A percentile compares a stretch with the other conserved stretches of the same genome.
Conservation (phyloP, 768 basidiomycete species). For the Mrakia gelida region DNA sequence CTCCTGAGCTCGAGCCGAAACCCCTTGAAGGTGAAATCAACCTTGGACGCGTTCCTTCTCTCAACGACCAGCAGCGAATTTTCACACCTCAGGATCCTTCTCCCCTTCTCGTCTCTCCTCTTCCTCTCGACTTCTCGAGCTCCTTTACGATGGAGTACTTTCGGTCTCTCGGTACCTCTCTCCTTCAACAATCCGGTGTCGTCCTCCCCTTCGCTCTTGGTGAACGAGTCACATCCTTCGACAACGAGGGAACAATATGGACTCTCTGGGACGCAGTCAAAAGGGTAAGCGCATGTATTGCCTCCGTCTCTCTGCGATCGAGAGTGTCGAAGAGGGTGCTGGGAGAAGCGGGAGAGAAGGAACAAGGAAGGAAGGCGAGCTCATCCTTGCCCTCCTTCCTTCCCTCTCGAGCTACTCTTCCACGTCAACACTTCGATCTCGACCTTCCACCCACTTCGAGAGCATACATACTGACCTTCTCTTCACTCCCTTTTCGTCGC, state of each 20-base stretch:
- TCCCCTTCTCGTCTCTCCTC: background rate
- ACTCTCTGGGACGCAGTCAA: slow-evolving; percentile 81
- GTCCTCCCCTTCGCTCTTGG: slow-evolving; percentile 84
- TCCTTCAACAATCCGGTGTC: slow-evolving; percentile 91
- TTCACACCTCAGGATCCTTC: background rate
- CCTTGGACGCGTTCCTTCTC: background rate
- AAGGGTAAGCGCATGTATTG: slow-evolving; percentile 54
- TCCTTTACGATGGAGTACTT: slow-evolving; percentile 28
- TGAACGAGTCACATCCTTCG: slow-evolving; percentile 61
- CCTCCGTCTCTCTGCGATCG: slow-evolving; percentile 13
- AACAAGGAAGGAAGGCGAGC: background rate
- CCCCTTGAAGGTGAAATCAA: background rate
- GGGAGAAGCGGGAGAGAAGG: background rate
- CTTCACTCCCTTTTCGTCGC: slow-evolving; percentile 19
- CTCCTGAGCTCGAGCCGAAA: too few relatives aligned
- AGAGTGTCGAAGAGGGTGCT: background rate
- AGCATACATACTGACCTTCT: background rate
- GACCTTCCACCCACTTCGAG: background rate
- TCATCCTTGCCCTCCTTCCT: background rate
- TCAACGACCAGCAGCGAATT: background rate
- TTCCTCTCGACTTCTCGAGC: background rate
- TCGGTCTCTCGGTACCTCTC: slow-evolving; percentile 44
- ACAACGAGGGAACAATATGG: slow-evolving; percentile 65
- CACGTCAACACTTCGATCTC: background rate
- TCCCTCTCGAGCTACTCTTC: background rate